A percentile compares a stretch with the other conserved stretches of the same genome.
Conservation (phyloP, 2,329 filamentous ascomycete genomes). For the Trichothecium roseum region DNA sequence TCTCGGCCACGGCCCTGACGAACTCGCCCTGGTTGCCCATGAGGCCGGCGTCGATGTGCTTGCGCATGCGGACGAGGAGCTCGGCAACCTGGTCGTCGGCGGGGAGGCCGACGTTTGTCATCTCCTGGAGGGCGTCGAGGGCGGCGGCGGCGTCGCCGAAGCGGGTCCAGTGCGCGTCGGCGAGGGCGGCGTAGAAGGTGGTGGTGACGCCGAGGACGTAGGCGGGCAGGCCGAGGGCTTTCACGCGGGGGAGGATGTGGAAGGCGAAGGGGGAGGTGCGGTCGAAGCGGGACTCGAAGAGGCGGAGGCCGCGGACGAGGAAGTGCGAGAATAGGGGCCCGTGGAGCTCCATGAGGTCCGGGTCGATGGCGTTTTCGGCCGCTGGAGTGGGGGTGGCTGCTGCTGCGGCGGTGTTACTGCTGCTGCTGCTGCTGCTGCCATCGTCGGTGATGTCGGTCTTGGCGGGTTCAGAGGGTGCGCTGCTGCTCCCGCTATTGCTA, state of each 20-base stretch:
- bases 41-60: constrained; percentile 21
- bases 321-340: constrained; percentile 56
- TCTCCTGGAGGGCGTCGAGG: constrained; percentile 50
- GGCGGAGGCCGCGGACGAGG: constrained; percentile 44
- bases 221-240: constrained; percentile 55
- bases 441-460: not conserved
- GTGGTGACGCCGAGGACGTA: constrained; percentile 64
- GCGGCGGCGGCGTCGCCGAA: constrained; percentile 47
- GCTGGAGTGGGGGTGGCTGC: constrained; percentile 2
- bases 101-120: constrained; percentile 51
- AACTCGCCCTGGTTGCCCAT: constrained; percentile 26
- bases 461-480: not conserved
- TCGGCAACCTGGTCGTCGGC: constrained; percentile 31
- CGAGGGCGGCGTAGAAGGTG: constrained; percentile 57
- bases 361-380: constrained; percentile 9
- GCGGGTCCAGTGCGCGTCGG: constrained; percentile 50
- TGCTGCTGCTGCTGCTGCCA: not conserved
- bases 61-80: constrained; percentile 18
- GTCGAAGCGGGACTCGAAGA: constrained; percentile 46
- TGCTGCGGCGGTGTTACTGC: constrained; percentile 6
- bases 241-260: constrained; percentile 55
- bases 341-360: constrained; percentile 42
- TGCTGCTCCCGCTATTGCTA: not conserved
- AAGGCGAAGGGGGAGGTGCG: constrained; percentile 49
- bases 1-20: constrained; percentile 26